Percentiles rank a stretch among this genome's conserved stretches.
phyloP scores from a whole-genome alignment of 2,329 filamentous ascomycete genomes.

The Triangularia verruculosa region DNA sequence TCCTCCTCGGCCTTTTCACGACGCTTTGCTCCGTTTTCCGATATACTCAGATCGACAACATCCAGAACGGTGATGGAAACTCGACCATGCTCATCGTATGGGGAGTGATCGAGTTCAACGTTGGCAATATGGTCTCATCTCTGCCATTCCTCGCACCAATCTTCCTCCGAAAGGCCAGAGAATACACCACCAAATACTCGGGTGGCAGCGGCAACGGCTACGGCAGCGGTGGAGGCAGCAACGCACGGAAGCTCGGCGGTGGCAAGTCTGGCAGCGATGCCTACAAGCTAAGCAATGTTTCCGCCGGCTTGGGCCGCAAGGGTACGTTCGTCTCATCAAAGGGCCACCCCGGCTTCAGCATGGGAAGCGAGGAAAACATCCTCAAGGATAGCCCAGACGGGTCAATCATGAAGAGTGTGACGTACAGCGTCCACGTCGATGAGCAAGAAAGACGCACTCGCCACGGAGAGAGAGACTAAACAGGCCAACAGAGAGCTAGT shows the following conservation, averaged over 20 bases:
- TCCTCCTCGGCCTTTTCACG: slow-evolving; percentile 53
- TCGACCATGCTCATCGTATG: slow-evolving; percentile 56
- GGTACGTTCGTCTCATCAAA: slow-evolving; percentile 30
- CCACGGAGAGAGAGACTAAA: not conserved
- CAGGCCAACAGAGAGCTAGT: not conserved
- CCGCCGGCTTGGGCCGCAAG: slow-evolving; percentile 30
- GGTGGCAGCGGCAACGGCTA: slow-evolving; percentile 26
- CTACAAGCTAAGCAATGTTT: slow-evolving; percentile 40
- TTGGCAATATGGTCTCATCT: slow-evolving; percentile 49
- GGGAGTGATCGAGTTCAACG: slow-evolving; percentile 57
- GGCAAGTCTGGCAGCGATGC: slow-evolving; percentile 26
- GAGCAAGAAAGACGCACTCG: not conserved
- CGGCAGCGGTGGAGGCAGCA: slow-evolving; percentile 15
- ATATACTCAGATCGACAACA: slow-evolving; percentile 49
- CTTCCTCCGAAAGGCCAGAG: slow-evolving; percentile 41
- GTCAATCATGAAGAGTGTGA: slow-evolving; percentile 42
- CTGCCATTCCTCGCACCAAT: slow-evolving; percentile 45
- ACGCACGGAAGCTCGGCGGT: slow-evolving; percentile 11
- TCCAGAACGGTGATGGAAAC: slow-evolving; percentile 50
- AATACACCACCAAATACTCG: slow-evolving; percentile 39
- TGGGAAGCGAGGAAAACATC: slow-evolving; percentile 41
- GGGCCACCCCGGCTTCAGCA: slow-evolving; percentile 17
- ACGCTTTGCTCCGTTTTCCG: slow-evolving; percentile 53
- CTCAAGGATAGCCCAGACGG: slow-evolving; percentile 28
- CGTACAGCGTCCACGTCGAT: slow-evolving; percentile 40